Evolutionary conservation across 495 filamentous ascomycete genomes (phyloP).

Genomic region (Penicillium longicatenatum): DNA sequence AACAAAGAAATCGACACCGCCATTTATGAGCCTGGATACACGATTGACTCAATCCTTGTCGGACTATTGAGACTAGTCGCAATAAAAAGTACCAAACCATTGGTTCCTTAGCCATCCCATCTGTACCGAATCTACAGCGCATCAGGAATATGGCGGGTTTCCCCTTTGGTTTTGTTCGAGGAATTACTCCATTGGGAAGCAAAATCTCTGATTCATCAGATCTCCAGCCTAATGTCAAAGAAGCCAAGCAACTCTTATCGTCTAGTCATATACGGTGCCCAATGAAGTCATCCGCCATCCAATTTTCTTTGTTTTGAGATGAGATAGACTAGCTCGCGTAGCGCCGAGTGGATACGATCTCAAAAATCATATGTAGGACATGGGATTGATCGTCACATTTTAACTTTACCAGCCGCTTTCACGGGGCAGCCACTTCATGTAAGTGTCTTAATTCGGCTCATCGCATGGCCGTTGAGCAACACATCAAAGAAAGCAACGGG

Average conservation of each 20-base stretch:
- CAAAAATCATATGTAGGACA: background rate
- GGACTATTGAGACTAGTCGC: background rate
- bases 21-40: background rate
- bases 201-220: background rate
- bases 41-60: background rate
- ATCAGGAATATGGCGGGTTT: background rate
- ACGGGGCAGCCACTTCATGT: background rate
- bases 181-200: background rate
- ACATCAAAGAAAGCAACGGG: background rate
- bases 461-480: background rate
- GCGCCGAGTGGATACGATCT: background rate
- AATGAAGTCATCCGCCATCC: background rate
- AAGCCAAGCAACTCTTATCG: background rate
- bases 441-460: background rate
- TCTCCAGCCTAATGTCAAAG: background rate
- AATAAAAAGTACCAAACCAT: background rate
- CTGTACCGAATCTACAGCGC: background rate
- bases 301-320: background rate
- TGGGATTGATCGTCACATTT: background rate
- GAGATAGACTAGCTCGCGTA: background rate
- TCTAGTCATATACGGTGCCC: background rate
- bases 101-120: background rate
- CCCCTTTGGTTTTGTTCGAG: background rate
- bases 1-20: conserved; percentile 5
- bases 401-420: background rate